A percentile compares a stretch with the other conserved stretches of the same genome.
These are phyloP conservation scores for Aquanectria penicillioides DNA, from an alignment of 2,329 filamentous ascomycete genomes.

Conservation along the genomic window DNA sequence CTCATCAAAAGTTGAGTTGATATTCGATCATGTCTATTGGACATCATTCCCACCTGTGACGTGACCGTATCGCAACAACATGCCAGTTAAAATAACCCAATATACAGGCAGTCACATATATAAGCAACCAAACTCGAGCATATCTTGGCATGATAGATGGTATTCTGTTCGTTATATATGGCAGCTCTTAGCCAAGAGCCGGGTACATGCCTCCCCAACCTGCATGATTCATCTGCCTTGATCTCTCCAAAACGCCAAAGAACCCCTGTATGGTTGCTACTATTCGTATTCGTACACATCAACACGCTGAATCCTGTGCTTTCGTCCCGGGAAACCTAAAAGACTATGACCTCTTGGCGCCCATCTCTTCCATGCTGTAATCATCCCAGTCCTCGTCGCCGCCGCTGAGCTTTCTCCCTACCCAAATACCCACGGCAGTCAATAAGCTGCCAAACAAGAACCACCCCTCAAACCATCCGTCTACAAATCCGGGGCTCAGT, in stretches of 20 bases:
- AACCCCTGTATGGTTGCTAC: not conserved
- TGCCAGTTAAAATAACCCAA: no score
- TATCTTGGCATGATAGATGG: not conserved
- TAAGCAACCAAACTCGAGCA: no score
- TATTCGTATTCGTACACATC: constrained; percentile 16
- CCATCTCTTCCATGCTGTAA: constrained; percentile 74
- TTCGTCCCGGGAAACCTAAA: no score
- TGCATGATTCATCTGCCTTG: not conserved
- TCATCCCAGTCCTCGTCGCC: constrained; percentile 70
- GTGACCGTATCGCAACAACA: no score
- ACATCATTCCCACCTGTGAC: no score
- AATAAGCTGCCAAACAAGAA: constrained; percentile 75
- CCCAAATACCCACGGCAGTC: constrained; percentile 78
- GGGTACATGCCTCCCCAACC: constrained; percentile 3
- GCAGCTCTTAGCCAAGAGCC: not conserved
- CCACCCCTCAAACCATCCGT: constrained; percentile 90
- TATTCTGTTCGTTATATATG: constrained; percentile 8
- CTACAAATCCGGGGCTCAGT: constrained; percentile 66
- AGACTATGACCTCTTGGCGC: constrained; percentile 68
- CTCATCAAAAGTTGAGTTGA: no score
- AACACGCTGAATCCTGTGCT: not conserved
- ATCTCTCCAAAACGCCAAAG: constrained; percentile 10
- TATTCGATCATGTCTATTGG: no score
- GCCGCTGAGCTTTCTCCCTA: constrained; percentile 70
- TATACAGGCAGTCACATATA: not conserved